These are phyloP conservation scores for Aspergillus sp. DNA, from an alignment of 2,329 filamentous ascomycete genomes.

Conservation along the genomic window DNA sequence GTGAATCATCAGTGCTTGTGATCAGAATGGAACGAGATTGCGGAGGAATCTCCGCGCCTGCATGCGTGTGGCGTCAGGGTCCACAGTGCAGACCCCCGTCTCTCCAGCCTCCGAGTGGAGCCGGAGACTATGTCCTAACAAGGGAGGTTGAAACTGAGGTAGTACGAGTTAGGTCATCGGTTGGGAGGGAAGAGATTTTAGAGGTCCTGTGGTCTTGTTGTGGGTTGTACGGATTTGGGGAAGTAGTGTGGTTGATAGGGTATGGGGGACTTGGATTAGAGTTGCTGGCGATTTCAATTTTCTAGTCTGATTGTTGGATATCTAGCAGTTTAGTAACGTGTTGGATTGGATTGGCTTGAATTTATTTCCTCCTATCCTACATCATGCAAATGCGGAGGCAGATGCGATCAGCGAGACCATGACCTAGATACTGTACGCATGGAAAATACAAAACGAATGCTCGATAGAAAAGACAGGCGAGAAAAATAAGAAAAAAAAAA, in stretches of 20 bases:
- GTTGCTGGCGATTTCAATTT: no score
- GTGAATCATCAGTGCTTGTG: neutral
- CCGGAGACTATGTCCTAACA: no score
- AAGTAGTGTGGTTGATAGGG: no score
- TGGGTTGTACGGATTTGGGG: no score
- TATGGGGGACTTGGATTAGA: no score
- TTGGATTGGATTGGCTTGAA: neutral
- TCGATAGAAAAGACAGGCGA: neutral
- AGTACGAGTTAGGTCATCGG: neutral
- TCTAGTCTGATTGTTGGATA: no score
- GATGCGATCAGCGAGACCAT: neutral
- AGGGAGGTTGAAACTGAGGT: neutral
- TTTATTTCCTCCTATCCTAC: neutral
- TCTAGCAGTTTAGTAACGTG: no score
- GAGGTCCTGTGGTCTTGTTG: no score
- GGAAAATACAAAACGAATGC: neutral
- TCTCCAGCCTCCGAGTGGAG: neutral
- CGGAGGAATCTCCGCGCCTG: neutral
- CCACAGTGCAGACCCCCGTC: neutral
- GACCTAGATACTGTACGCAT: slow-evolving; percentile 1
- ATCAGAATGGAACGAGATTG: neutral
- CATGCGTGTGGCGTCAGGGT: neutral
- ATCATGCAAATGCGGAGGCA: neutral
- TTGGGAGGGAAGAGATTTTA: neutral
- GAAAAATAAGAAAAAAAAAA: neutral